phyloP scores from a whole-genome alignment of 176 grass and related monocot species.

The Aegilops tauschii region DNA sequence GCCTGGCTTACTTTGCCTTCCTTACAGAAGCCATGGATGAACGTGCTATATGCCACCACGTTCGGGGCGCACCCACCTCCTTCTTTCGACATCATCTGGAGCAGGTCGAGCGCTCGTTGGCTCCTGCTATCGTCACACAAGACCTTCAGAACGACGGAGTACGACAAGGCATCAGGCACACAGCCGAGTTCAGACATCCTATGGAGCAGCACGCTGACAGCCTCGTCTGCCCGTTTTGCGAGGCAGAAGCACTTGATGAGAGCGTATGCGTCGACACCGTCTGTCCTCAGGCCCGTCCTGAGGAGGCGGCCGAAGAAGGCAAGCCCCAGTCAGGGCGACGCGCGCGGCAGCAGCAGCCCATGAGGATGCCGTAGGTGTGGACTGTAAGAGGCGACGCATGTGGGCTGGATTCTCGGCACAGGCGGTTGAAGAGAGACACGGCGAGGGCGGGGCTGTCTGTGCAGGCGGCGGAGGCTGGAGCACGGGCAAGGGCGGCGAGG shows the following conservation, averaged over 20 bases:
- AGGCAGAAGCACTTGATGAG: conserved; percentile 30
- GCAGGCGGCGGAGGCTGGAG: background rate
- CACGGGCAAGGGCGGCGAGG: background rate
- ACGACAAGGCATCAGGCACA: conserved; percentile 5
- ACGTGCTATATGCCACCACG: conserved; percentile 16
- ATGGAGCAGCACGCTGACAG: conserved; percentile 6
- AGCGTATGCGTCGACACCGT: background rate
- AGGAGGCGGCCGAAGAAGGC: background rate
- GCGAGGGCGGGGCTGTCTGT: background rate
- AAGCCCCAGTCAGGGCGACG: background rate
- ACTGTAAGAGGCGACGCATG: background rate
- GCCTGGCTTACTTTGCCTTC: background rate
- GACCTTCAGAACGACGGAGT: conserved; percentile 23
- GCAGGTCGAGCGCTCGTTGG: background rate
- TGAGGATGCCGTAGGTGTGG: background rate
- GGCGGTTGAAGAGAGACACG: background rate
- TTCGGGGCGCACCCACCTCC: background rate
- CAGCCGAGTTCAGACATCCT: conserved; percentile 30
- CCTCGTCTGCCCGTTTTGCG: background rate
- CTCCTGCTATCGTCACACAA: conserved; percentile 4
- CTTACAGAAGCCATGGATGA: conserved; percentile 14
- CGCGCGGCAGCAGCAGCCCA: background rate
- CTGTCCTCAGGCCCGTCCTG: background rate
- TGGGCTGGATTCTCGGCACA: background rate
- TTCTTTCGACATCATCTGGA: conserved; percentile 18